A percentile compares a stretch with the other conserved stretches of the same genome.
Evolutionary conservation across 441 rosid genomes (phyloP).

Genomic region (Adansonia madagascariensis): DNA sequence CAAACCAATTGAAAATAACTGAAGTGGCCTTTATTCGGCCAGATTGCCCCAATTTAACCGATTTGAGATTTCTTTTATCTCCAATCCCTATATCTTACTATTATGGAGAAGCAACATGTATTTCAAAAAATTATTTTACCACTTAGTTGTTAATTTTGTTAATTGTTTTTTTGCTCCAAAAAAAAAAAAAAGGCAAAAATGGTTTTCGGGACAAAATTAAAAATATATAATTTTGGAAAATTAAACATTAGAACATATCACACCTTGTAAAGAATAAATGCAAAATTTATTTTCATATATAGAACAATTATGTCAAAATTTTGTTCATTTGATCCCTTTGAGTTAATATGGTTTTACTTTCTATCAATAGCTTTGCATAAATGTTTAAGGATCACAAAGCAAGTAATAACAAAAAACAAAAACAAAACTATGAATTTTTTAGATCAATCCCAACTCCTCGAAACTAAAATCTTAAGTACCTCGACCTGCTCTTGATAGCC

Average conservation of each 20-base stretch:
- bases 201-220: not conserved
- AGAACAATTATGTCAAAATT: not conserved
- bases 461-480: conserved; percentile 45
- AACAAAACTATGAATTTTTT: not conserved
- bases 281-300: not conserved
- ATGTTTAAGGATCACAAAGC: not conserved
- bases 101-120: not conserved
- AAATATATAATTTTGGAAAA: not conserved
- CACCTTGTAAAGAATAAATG: not conserved
- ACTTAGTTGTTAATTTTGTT: no score
- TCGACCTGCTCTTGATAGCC: conserved; percentile 50
- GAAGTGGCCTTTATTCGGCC: no score
- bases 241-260: not conserved
- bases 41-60: no score
- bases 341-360: no score
- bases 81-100: no score
- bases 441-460: not conserved
- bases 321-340: not conserved
- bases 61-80: no score
- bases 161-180: not conserved
- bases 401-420: not conserved
- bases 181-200: not conserved
- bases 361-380: not conserved
- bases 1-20: not conserved
- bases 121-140: not conserved